Base-by-base conservation (phyloP, 2,329 filamentous ascomycete genomes). In the Herpotrichia juniperi region DNA sequence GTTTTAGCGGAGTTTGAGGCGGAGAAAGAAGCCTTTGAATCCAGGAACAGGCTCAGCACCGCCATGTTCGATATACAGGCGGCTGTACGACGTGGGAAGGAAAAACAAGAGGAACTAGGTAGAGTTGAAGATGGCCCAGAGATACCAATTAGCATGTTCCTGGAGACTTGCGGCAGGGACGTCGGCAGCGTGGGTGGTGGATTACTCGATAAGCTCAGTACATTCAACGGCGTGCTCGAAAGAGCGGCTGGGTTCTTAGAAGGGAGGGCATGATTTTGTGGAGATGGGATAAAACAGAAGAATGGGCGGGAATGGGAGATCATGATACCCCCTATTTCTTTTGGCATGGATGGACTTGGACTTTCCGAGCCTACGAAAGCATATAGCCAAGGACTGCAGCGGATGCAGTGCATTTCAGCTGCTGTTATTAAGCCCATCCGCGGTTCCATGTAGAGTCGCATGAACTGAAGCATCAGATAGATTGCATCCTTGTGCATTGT, bases 1-100 rank as follows among this genome's bases (percentile, higher is more conserved):
- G 73, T 82, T 1, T 63, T 59, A 67, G 78, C 56, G 19, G 55
- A 60, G 7, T 69, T 67, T 39, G 57, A 67, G n/a, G 57, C 63
- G 22, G 56, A 67, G 39, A 66, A 64, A 25, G 54, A 63, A 24
- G 56, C 56, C 30, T 56, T 57, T 6, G 68, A 73, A 12, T 51
- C 54, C 3, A 60, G 57, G 16, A 64, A 67, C 31, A 53, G 61
- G 16, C 56, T 74, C 31, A 73, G 64, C 44, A 50, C 58, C 24
- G 59, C 61, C 39, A 56, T 75, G 58, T 72, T 64, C 19, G 71
- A 71, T 11, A 72, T 76, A 10, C 67, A 75, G 46, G 58, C 63
- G n/a, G 73, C 72, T 2, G 62, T 76, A 14, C 60, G 66, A 17
- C 66, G 64, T 6, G 72, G 73, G 5, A 65, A 64, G 40, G 64